Evolutionary conservation across 176 grass and related monocot species (phyloP).

Genomic region (Paspalum notatum): DNA sequence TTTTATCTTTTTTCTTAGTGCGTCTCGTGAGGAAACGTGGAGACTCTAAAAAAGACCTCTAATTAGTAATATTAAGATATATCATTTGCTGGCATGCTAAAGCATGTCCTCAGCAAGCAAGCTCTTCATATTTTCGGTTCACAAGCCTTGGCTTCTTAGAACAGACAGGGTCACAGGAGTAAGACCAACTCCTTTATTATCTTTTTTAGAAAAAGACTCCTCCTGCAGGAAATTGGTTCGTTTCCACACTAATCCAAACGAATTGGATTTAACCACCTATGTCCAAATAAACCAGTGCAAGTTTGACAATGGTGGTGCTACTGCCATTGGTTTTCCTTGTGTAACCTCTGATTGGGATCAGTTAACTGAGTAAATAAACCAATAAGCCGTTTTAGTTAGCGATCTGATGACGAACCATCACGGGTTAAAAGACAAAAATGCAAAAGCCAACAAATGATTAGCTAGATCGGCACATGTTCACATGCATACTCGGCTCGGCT

Average conservation of each 20-base stretch:
- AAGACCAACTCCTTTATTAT: background rate
- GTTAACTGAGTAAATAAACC: background rate
- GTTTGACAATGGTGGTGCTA: background rate
- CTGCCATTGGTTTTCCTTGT: background rate
- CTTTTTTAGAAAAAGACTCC: no score
- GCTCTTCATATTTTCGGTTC: background rate
- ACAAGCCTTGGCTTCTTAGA: background rate
- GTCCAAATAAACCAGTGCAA: background rate
- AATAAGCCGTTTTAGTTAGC: background rate
- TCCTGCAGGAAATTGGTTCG: background rate
- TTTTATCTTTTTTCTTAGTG: no score
- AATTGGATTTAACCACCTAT: background rate
- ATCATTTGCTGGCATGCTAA: no score
- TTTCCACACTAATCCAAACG: background rate
- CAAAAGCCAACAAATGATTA: background rate
- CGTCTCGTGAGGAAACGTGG: no score
- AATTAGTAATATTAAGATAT: no score
- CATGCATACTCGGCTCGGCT: no score
- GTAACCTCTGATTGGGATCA: background rate
- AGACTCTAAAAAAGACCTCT: no score
- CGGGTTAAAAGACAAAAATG: background rate
- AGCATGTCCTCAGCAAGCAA: no score
- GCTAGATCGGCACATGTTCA: no score
- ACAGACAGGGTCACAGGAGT: background rate
- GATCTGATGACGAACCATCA: background rate